Conservation (phyloP, 192 early-diverging fungal genomes). For the Jimgerdemannia lactiflua region DNA sequence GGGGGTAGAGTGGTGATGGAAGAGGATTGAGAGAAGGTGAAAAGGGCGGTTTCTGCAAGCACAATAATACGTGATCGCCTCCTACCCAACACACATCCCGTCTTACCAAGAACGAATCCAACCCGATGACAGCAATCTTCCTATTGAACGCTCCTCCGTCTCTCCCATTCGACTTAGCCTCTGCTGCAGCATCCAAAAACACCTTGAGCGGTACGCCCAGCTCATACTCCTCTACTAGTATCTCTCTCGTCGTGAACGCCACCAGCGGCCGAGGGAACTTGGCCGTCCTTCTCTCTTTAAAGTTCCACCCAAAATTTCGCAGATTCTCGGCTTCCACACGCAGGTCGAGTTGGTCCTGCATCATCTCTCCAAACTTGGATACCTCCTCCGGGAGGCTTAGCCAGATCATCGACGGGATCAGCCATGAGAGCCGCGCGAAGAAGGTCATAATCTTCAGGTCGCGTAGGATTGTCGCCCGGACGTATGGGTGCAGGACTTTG, state of each 20-base stretch:
- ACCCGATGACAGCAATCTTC: slow-evolving; percentile 65
- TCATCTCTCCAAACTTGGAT: slow-evolving; percentile 85
- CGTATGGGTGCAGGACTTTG: slow-evolving; percentile 91
- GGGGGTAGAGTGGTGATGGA: not conserved
- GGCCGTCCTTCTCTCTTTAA: slow-evolving; percentile 45
- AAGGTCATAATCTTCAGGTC: slow-evolving; percentile 83
- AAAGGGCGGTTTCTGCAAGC: not conserved
- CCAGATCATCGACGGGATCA: slow-evolving; percentile 82
- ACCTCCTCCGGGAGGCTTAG: slow-evolving; percentile 90
- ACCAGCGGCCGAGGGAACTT: slow-evolving; percentile 69
- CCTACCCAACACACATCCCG: not conserved
- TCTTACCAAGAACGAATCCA: slow-evolving; percentile 69
- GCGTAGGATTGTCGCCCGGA: slow-evolving; percentile 57
- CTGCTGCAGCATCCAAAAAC: slow-evolving; percentile 58
- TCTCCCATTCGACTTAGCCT: slow-evolving; percentile 2
- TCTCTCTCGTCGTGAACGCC: slow-evolving; percentile 48
- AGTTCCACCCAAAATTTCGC: slow-evolving; percentile 54
- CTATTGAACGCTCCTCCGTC: slow-evolving; percentile 64
- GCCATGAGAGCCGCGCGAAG: slow-evolving; percentile 60
- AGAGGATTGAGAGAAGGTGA: not conserved
- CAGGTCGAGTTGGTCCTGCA: slow-evolving; percentile 87
- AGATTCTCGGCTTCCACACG: slow-evolving; percentile 77
- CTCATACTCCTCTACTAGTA: slow-evolving; percentile 85
- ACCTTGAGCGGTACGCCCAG: slow-evolving; percentile 73
- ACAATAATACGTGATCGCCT: not conserved